Evolutionary conservation across 345 rosid genomes (phyloP).

Genomic region (Populus deltoides): DNA sequence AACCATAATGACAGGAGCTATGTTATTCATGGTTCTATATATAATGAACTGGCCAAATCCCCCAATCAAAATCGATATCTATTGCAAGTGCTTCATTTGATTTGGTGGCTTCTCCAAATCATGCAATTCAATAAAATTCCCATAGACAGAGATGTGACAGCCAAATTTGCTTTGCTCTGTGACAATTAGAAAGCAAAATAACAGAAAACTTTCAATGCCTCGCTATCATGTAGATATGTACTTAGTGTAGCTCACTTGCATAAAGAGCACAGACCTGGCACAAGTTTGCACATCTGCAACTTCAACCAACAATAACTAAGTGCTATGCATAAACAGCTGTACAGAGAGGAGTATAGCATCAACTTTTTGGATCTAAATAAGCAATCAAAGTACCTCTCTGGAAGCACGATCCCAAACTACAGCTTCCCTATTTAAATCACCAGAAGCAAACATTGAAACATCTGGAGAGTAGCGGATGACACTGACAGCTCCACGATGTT

Average conservation of each 20-base stretch:
- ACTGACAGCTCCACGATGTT: slow-evolving; percentile 82
- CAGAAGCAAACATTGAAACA: slow-evolving; percentile 88
- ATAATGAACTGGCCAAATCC: background rate
- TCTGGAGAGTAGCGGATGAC: slow-evolving; percentile 87
- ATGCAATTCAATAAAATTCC: background rate
- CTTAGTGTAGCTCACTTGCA: background rate
- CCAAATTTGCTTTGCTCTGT: background rate
- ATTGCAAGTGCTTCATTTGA: background rate
- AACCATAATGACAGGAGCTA: background rate
- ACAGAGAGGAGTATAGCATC: background rate
- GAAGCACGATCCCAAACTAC: slow-evolving; percentile 80
- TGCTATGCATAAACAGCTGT: background rate
- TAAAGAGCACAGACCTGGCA: background rate
- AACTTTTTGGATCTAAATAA: background rate
- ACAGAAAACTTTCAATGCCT: background rate
- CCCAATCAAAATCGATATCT: background rate
- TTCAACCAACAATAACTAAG: background rate
- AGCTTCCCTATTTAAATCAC: slow-evolving; percentile 87
- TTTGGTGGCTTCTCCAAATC: background rate
- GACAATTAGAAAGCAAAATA: background rate
- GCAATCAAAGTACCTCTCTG: slow-evolving; percentile 51
- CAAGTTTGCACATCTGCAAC: background rate
- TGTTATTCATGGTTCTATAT: background rate
- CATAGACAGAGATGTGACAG: background rate
- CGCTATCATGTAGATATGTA: background rate